Evolutionary conservation across 345 rosid species (phyloP), one percentile per base, ranked within the genome.

Genomic region (Hypericum androsaemum): DNA sequence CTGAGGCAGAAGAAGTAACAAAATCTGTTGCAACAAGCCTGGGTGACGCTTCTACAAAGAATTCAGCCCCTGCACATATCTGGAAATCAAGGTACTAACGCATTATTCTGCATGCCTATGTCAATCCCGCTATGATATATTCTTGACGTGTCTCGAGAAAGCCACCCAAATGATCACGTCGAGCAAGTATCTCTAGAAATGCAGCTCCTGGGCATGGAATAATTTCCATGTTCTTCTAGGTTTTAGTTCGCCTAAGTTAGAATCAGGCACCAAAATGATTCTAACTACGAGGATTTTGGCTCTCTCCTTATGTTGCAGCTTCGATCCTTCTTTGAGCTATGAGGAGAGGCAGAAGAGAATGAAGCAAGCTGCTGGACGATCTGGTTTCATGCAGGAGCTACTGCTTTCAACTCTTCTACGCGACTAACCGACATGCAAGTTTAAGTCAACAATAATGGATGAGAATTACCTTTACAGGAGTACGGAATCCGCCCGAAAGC

Each of bases 281-380:
- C n/a, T n/a, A n/a, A n/a, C n/a, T n/a, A n/a, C n/a, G n/a, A n/a
- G n/a, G n/a, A n/a, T 7, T 32, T 41, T 15, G 17, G 8, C 6
- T 46, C 9, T 41, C 10, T 5, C 9, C 17, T 14, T 8, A 11
- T 60, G 7, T 60, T 49, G 58, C 80, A 80, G 86, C 64, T 74
- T 72, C 11, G 86, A 80, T 55, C 77, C 86, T 10, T 67, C 78
- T 42, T 63, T 80, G 77, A 80, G 82, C 55, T 37, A 22, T 0
- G 82, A 80, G 62, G 86, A 80, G 61, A 70, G 80, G 41, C 74
- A 74, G 56, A 68, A 71, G 68, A 68, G 78, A 74, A 70, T 77
- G 53, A 69, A 15, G 60, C 80, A 72, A 63, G 82, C 77, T 40
- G 56, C 66, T 0, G 82, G 80, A 46, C 77, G 82, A 70, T 74